Percentiles rank a stretch among this genome's conserved stretches.
Evolutionary conservation across 768 basidiomycete species (phyloP).

Genomic region (Hericium coralloides): DNA sequence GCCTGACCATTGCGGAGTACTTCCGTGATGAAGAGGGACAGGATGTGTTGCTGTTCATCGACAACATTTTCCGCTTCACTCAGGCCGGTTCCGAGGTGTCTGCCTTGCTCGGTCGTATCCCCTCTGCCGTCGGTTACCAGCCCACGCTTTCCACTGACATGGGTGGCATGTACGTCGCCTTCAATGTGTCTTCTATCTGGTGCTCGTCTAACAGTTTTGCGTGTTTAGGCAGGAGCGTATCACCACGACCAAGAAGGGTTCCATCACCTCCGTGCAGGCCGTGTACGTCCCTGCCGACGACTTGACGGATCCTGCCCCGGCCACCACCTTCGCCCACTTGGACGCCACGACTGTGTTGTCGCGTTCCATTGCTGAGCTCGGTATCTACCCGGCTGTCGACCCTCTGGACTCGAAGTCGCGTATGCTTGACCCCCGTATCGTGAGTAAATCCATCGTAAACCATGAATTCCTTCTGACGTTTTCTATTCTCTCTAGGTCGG

Average conservation of each 20-base stretch:
- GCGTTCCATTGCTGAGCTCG: constrained; percentile 96
- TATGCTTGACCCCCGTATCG: constrained; percentile 99
- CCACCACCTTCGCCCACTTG: constrained; percentile 99
- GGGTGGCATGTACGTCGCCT: constrained; percentile 86
- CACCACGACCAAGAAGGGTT: constrained; percentile 99
- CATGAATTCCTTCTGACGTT: background rate
- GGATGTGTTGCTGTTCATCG: constrained; percentile 99
- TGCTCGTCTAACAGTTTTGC: constrained; percentile 4
- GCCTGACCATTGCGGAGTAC: constrained; percentile 99
- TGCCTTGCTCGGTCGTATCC: constrained; percentile 99
- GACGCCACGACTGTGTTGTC: constrained; percentile 99
- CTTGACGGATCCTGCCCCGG: constrained; percentile 99
- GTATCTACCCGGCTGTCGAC: constrained; percentile 99
- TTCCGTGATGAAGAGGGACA: constrained; percentile 99
- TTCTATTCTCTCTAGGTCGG: constrained; percentile 44
- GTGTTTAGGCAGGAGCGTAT: constrained; percentile 90
- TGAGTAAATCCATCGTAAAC: constrained; percentile 29
- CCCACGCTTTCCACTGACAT: constrained; percentile 99
- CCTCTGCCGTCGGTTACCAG: constrained; percentile 99
- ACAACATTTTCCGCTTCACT: constrained; percentile 99
- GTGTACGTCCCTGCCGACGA: constrained; percentile 99
- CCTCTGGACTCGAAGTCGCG: constrained; percentile 99
- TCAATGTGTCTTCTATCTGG: background rate
- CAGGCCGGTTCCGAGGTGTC: constrained; percentile 99
- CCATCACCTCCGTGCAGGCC: constrained; percentile 99